Evolutionary conservation across 768 basidiomycete genomes (phyloP).

Genomic region (Suillus luteus): DNA sequence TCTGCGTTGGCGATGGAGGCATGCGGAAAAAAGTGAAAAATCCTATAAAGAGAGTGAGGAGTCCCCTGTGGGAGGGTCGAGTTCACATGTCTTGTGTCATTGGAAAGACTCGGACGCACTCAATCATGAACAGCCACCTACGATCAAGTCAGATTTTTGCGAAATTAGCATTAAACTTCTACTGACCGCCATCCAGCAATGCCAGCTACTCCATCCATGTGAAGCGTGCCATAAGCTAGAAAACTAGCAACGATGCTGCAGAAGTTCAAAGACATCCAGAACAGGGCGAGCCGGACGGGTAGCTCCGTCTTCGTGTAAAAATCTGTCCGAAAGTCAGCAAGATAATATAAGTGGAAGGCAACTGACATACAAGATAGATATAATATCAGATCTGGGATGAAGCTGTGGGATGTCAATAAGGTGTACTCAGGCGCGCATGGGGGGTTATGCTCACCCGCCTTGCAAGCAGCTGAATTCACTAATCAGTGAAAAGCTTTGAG

Average conservation of each 20-base stretch:
- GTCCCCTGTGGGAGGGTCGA: constrained; percentile 34
- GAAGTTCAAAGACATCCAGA: constrained; percentile 53
- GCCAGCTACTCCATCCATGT: constrained; percentile 56
- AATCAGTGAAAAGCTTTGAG: neutral
- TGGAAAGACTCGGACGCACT: constrained; percentile 44
- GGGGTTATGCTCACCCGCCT: constrained; percentile 39
- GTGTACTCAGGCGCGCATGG: neutral
- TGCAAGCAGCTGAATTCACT: constrained; percentile 39
- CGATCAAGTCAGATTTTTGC: neutral
- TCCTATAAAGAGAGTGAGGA: constrained; percentile 56
- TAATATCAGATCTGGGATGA: constrained; percentile 60
- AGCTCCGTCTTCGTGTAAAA: constrained; percentile 64
- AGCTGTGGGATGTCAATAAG: constrained; percentile 31
- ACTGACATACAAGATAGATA: constrained; percentile 56
- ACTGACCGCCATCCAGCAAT: constrained; percentile 52
- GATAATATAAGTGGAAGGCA: neutral
- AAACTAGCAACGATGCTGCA: constrained; percentile 53
- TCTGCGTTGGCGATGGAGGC: constrained; percentile 63
- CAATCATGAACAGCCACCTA: constrained; percentile 62
- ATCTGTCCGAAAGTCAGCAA: constrained; percentile 7
- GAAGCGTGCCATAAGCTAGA: constrained; percentile 61
- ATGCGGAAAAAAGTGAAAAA: constrained; percentile 56
- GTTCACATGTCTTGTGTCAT: constrained; percentile 40
- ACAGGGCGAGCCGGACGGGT: constrained; percentile 54
- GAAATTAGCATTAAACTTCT: neutral